Percentiles rank a stretch among this genome's conserved stretches.
Evolutionary conservation across 2,329 filamentous ascomycete species (phyloP).

Genomic region (Lasiodiplodia sp.): DNA sequence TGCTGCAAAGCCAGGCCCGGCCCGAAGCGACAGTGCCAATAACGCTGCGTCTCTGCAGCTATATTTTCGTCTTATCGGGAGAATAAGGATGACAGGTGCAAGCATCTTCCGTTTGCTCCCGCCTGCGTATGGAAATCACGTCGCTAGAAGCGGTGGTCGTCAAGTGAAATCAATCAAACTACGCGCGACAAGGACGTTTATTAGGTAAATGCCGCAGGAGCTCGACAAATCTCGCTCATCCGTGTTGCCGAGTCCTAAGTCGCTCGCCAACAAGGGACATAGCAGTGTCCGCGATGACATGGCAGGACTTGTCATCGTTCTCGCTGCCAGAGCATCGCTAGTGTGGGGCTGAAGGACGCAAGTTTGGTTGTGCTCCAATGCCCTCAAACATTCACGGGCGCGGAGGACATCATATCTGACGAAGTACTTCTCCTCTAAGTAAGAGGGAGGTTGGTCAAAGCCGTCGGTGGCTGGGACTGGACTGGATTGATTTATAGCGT

Average conservation of each 20-base stretch:
- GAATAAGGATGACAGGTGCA: not conserved
- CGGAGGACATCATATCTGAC: not conserved
- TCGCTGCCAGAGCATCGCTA: not conserved
- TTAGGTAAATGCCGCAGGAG: not conserved
- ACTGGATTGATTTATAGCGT: not conserved
- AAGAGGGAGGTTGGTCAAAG: not conserved
- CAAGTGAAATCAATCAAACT: not conserved
- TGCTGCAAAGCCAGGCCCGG: constrained; percentile 2
- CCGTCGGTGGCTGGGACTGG: not conserved
- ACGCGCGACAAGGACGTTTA: not conserved
- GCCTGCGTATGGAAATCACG: not conserved
- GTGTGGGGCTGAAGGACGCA: not conserved
- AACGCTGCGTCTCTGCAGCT: not conserved
- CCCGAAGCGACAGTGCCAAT: not conserved
- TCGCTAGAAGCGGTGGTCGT: not conserved
- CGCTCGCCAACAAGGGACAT: not conserved
- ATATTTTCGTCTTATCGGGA: not conserved
- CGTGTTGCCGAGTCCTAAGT: not conserved
- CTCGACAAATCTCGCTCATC: not conserved
- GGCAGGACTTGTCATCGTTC: not conserved
- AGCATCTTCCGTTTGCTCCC: not conserved
- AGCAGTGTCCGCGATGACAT: not conserved
- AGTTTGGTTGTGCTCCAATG: not conserved
- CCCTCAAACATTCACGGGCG: not conserved
- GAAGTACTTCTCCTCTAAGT: not conserved